phyloP scores from a whole-genome alignment of 768 basidiomycete genomes.

The Pleurotus djamor region DNA sequence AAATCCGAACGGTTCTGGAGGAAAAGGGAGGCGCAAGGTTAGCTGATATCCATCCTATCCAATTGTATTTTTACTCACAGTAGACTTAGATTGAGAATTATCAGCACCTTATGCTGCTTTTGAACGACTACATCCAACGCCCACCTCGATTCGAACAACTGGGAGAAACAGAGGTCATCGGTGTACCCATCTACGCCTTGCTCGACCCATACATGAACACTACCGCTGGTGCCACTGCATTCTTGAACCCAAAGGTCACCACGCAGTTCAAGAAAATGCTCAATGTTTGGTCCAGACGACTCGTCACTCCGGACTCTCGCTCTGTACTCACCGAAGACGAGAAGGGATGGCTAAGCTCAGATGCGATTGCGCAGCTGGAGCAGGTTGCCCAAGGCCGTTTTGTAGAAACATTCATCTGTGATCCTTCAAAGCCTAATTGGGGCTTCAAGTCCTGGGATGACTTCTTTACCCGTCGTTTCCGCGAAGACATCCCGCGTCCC shows the following conservation, averaged over 20 bases:
- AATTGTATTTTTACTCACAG: too few species aligned
- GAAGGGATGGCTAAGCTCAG: constrained; percentile 44
- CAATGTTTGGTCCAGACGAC: constrained; percentile 45
- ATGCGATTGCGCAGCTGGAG: constrained; percentile 7
- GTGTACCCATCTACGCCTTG: constrained; percentile 44
- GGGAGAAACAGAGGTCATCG: constrained; percentile 30
- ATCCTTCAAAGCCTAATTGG: constrained; percentile 31
- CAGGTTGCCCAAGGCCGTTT: constrained; percentile 21
- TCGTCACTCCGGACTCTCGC: constrained; percentile 39
- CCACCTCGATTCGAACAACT: constrained; percentile 33
- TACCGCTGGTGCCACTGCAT: constrained; percentile 21
- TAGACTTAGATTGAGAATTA: constrained; percentile 33
- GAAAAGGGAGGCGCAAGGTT: too few species aligned
- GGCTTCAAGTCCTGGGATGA: constrained; percentile 42
- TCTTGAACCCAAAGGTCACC: constrained; percentile 45
- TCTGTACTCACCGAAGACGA: constrained; percentile 32
- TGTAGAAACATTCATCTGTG: constrained; percentile 33
- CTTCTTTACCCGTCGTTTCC: constrained; percentile 43
- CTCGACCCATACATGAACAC: constrained; percentile 37
- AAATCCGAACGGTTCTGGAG: too few species aligned
- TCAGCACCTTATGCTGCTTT: constrained; percentile 30
- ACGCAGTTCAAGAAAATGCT: constrained; percentile 43
- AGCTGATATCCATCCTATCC: too few species aligned
- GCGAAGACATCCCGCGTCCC: too few species aligned
- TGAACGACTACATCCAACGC: constrained; percentile 38